Percentiles rank a stretch among this genome's conserved stretches.
Evolutionary conservation across 805 yeast species (phyloP).

Genomic region (Ogataea ramenticola): DNA sequence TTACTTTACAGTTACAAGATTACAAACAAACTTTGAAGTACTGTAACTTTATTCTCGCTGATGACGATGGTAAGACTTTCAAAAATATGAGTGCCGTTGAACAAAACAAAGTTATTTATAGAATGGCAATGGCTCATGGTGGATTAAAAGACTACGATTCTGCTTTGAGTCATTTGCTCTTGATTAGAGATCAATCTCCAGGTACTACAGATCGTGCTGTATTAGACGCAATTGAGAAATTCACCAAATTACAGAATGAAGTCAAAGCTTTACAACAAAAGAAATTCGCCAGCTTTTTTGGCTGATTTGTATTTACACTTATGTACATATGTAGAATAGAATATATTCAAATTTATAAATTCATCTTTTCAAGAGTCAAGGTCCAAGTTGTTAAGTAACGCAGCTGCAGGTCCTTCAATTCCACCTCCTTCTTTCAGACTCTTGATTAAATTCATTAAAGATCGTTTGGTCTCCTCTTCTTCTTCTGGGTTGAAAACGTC

Average conservation of each 20-base stretch:
- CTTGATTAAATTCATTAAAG: neutral
- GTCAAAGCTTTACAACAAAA: conserved; percentile 44
- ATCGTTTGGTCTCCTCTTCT: neutral
- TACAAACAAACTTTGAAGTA: conserved; percentile 45
- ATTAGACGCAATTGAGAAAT: conserved; percentile 32
- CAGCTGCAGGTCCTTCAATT: neutral
- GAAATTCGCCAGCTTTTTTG: conserved; percentile 58
- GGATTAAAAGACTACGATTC: conserved; percentile 39
- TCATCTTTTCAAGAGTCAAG: neutral
- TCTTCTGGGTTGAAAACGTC: neutral
- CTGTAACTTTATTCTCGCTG: conserved; percentile 40
- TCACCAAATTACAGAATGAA: conserved; percentile 32
- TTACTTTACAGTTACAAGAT: conserved; percentile 41
- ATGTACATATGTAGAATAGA: neutral
- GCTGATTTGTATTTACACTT: conserved; percentile 7
- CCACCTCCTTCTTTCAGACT: neutral
- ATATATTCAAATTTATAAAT: neutral
- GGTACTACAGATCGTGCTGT: conserved; percentile 47
- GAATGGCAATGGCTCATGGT: conserved; percentile 28
- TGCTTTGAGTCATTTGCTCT: conserved; percentile 28
- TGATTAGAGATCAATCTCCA: conserved; percentile 10
- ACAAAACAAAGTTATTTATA: conserved; percentile 19
- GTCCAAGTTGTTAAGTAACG: neutral
- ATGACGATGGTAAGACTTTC: conserved; percentile 5
- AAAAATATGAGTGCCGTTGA: conserved; percentile 14